Base-by-base conservation (phyloP, 2,329 filamentous ascomycete species). In the Exophiala calicioides region DNA sequence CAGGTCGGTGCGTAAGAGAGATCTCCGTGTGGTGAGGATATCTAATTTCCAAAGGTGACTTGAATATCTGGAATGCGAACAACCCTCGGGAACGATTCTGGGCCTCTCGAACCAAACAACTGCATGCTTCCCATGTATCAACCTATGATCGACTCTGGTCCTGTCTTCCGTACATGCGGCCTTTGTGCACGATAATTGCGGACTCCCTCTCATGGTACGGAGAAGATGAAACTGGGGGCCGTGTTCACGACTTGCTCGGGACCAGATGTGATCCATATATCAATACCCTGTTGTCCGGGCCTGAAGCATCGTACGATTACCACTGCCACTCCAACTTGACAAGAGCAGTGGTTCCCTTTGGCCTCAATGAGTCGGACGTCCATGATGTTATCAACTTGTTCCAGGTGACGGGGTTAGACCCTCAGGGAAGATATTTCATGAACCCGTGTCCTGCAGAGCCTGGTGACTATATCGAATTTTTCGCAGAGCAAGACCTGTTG, bases 371-470 rank as follows among this genome's bases (percentile, higher is more conserved):
- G 66, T 72, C 73, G 21, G 87, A 93, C 61, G 81, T 93, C 1
- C 88, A 94, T 60, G 88, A 94, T 63, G 88, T 94, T 0, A 75
- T 94, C 43, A 94, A 94, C 60, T 74, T 94, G 3, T 93, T 94
- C 62, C 88, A 94, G 65, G 86, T 90, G 5, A 93, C 88, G 0
- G 87, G 88, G 0, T 63, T 93, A 35, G 84, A 93, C 59, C 73
- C 78, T 42, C 61, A 84, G 50, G 87, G 86, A 0, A 77, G 81
- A 41, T 91, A 90, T 57, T 90, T 88, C 51, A 94, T 94, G 73
- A 69, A 72, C 39, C 65, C 73, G 6, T 74, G 65, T 20, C 74
- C 74, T 4, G 72, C 73, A 3, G 70, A 68, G 48, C 49, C 63
- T 18, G 69, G 68, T 18, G 72, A 75, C 47, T 81, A 76, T 45